Conservation (phyloP, 108 stramenopile species). For the Pseudonitzschia pungens region DNA sequence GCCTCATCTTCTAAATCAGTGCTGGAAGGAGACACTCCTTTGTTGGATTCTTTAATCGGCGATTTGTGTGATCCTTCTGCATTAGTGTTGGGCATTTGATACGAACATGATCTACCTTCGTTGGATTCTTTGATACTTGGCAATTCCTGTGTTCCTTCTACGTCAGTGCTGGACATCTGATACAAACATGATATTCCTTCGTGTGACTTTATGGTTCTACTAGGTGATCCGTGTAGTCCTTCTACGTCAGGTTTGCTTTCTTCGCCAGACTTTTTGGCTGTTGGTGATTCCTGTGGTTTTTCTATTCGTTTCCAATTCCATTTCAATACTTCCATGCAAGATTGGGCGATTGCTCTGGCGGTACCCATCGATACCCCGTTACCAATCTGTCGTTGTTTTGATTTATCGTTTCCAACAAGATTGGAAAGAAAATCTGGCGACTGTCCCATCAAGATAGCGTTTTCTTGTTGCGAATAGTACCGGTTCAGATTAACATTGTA, state of each 20-base stretch:
- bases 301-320: not conserved
- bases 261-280: not conserved
- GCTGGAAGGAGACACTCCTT: too few species aligned
- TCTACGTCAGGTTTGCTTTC: too few species aligned
- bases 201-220: too few species aligned
- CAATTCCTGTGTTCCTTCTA: too few species aligned
- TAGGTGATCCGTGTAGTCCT: too few species aligned
- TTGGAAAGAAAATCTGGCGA: not conserved
- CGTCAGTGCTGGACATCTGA: too few species aligned
- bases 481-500: conserved; percentile 5
- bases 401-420: not conserved
- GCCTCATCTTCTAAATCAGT: too few species aligned
- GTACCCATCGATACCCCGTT: conserved; percentile 2
- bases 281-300: not conserved
- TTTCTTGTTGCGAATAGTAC: not conserved
- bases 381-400: conserved; percentile 11
- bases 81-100: too few species aligned
- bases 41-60: too few species aligned
- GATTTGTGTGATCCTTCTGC: too few species aligned
- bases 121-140: not conserved
- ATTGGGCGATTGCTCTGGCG: not conserved
- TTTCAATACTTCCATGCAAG: conserved; percentile 1
- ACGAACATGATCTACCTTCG: not conserved
- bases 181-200: too few species aligned
- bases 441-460: conserved; percentile 11